These are phyloP conservation scores for Beta corolliflora DNA, from an alignment of 179 eudicot genomes.

Conservation along the genomic window DNA sequence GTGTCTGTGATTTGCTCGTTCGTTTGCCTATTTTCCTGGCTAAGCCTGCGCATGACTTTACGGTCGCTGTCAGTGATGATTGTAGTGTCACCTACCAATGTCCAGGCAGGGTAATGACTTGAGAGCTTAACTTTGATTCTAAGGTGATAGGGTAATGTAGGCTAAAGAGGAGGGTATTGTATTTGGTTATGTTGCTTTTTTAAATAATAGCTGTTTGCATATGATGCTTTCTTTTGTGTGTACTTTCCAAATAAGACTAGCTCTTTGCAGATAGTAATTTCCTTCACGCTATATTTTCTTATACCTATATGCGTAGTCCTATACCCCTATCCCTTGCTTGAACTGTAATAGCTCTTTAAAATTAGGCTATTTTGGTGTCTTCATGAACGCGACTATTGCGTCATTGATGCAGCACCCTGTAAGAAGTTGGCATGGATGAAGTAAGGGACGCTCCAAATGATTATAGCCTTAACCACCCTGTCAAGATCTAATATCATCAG, in stretches of 20 bases:
- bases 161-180: constrained; percentile 9
- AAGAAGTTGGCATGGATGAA: neutral
- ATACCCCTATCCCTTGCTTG: neutral
- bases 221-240: constrained; percentile 15
- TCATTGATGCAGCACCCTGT: neutral
- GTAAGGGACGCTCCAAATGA: neutral
- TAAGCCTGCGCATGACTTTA: constrained; percentile 56
- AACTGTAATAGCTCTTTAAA: neutral
- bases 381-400: neutral
- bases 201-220: constrained; percentile 20
- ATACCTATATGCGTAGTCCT: too few species aligned
- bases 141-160: constrained; percentile 19
- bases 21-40: constrained; percentile 61
- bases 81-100: constrained; percentile 57
- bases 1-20: constrained; percentile 63
- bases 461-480: too few species aligned
- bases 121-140: neutral
- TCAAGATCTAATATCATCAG: too few species aligned
- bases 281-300: neutral
- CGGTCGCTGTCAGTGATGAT: constrained; percentile 41
- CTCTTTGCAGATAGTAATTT: neutral
- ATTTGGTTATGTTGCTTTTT: constrained; percentile 18
- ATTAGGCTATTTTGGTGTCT: neutral
- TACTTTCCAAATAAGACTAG: constrained; percentile 20
- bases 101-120: constrained; percentile 34